phyloP scores from a whole-genome alignment of 2,329 filamentous ascomycete genomes.

The Rosellinia necatrix region DNA sequence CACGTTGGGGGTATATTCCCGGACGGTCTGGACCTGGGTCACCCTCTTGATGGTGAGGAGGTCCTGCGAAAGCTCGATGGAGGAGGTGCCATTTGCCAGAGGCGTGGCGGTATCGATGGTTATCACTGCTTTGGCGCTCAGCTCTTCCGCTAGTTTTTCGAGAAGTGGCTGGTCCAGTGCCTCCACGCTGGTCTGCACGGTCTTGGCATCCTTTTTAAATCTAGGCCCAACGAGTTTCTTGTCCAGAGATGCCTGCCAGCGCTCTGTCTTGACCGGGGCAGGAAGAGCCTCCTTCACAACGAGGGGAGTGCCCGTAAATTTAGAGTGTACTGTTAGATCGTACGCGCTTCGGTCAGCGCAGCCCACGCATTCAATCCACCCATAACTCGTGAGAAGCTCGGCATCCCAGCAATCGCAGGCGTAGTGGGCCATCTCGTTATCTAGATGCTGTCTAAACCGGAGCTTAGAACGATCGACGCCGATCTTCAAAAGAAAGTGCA shows the following conservation, averaged over 20 bases:
- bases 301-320: conserved; percentile 86
- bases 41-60: conserved; percentile 83
- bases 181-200: conserved; percentile 61
- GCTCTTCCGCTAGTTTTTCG: conserved; percentile 75
- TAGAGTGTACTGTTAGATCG: conserved; percentile 87
- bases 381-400: conserved; percentile 85
- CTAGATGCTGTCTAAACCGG: conserved; percentile 96
- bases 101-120: conserved; percentile 70
- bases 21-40: conserved; percentile 77
- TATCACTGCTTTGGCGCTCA: conserved; percentile 74
- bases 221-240: conserved; percentile 95
- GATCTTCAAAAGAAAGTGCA: conserved; percentile 85
- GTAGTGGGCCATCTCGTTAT: conserved; percentile 79
- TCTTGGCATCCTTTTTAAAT: conserved; percentile 93
- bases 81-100: conserved; percentile 57
- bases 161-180: conserved; percentile 75
- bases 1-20: conserved; percentile 93
- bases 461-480: conserved; percentile 87
- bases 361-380: conserved; percentile 98
- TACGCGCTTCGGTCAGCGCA: conserved; percentile 96
- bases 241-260: conserved; percentile 85
- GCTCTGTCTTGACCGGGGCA: conserved; percentile 77
- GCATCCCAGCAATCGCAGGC: conserved; percentile 97
- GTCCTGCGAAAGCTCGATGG: conserved; percentile 78
- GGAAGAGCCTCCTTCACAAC: conserved; percentile 78